These are phyloP conservation scores for Colletotrichum tropicicola DNA, from an alignment of 2,329 filamentous ascomycete genomes.

Conservation along the genomic window DNA sequence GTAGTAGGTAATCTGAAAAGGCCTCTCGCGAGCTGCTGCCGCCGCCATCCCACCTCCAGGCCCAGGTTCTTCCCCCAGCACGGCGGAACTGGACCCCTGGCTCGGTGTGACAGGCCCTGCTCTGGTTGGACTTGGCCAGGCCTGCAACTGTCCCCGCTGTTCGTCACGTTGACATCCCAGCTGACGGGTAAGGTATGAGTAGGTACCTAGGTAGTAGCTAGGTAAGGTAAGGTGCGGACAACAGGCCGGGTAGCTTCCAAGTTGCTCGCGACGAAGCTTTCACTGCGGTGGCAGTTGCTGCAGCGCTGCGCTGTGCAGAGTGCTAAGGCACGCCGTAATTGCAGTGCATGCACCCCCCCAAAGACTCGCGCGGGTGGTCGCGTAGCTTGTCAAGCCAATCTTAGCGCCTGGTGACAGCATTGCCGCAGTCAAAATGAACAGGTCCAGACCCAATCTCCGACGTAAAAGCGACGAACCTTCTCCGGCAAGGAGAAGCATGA, in stretches of 20 bases:
- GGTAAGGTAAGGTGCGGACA: conserved; percentile 4
- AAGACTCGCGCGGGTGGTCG: not conserved
- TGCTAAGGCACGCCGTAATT: not conserved
- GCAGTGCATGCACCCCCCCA: too few species aligned
- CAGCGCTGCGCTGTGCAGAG: not conserved
- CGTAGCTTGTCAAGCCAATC: conserved; percentile 8
- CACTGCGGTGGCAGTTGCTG: not conserved
- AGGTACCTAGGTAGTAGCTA: not conserved
- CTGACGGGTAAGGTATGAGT: conserved; percentile 7
- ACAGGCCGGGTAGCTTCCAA: not conserved
- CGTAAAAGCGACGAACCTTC: conserved; percentile 22
- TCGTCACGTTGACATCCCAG: conserved; percentile 29
- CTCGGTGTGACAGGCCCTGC: not conserved
- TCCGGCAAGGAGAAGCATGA: conserved; percentile 23
- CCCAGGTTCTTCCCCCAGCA: not conserved
- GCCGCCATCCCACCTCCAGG: too few species aligned
- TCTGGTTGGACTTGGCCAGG: not conserved
- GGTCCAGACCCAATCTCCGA: conserved; percentile 23
- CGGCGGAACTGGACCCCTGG: conserved; percentile 18
- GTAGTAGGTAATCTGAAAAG: too few species aligned
- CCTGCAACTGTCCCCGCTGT: conserved; percentile 17
- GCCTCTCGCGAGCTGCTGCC: too few species aligned
- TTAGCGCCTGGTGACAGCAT: conserved; percentile 12
- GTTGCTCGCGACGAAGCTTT: conserved; percentile 4
- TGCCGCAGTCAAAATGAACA: conserved; percentile 5